Base-by-base conservation (phyloP, 345 rosid genomes). In the Brassica carinata region DNA sequence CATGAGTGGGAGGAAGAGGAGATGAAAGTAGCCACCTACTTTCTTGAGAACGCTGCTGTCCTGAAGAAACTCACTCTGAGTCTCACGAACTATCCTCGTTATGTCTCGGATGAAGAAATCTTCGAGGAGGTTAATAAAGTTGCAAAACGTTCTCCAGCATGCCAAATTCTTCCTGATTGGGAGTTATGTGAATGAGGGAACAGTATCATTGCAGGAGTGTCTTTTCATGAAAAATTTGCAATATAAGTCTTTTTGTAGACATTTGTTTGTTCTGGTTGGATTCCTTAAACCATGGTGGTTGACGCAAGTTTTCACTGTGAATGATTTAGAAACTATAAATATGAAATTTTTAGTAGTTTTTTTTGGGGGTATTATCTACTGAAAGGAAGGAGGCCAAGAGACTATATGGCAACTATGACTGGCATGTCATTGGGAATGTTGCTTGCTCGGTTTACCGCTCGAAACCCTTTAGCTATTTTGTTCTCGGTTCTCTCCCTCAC, bases 391-490 rank as follows among this genome's bases (percentile, higher is more conserved):
- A 80, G 92, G 97, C 85, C 97, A 94, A 23, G 26, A 23, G 26
- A 23, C 26, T 1, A 23, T 23, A 23, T 23, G 26, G 26, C 26
- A 59, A 92, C 98, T 51, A 91, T 94, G 97, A 75, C 87, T 74
- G 97, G 98, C 69, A 94, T 94, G 98, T 94, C 92, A 67, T 11
- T 91, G 10, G 98, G 98, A 72, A 94, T 94, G 97, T 86, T 91
- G 78, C 85, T 94, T 23, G 94, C 98, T 61, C 94, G 83, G n/a
- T 14, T 91, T 57, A 92, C 98, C 34, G 85, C 85, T 1, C 94
- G 91, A 80, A 86, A 88, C 58, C 88, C 97, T 30, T 59, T 90
- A 3, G 89, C 90, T 34, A 90, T 92, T 71, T 94, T 97, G 98
- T 79, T 92, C 67, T 89, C 83, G 4, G 92, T 94, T 85, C 90